phyloP scores from a whole-genome alignment of 106 monocot genomes.

The Apostasia ramifera region DNA sequence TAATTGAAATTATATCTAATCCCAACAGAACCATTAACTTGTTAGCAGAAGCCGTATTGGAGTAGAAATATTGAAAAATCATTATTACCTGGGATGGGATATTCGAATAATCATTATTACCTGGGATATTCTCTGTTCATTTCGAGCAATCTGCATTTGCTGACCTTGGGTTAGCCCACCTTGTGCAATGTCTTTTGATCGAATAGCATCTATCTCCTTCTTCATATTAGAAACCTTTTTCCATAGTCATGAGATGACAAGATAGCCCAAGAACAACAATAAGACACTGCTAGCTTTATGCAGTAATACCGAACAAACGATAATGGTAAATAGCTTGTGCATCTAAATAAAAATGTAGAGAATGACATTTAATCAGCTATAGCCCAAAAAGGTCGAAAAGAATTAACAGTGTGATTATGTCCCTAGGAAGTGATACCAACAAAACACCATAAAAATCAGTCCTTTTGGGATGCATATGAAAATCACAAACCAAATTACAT shows the following conservation, averaged over 20 bases:
- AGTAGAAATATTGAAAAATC: too few relatives aligned
- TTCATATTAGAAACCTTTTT: constrained; percentile 89
- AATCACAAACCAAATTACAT: too few relatives aligned
- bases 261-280: too few relatives aligned
- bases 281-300: too few relatives aligned
- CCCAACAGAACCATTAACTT: too few relatives aligned
- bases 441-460: neutral
- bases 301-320: too few relatives aligned
- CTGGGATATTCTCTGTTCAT: constrained; percentile 92
- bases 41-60: too few relatives aligned
- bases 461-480: too few relatives aligned
- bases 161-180: constrained; percentile 98
- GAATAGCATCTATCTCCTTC: constrained; percentile 95
- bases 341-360: neutral
- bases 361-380: neutral
- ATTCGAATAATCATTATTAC: constrained; percentile 23
- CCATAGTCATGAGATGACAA: constrained; percentile 8
- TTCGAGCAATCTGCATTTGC: constrained; percentile 98
- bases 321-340: too few relatives aligned
- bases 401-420: neutral
- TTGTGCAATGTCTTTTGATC: constrained; percentile 93
- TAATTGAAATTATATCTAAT: too few relatives aligned
- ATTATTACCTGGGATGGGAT: neutral
- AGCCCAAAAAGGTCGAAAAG: neutral
- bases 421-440: neutral